phyloP scores from a whole-genome alignment of 2,329 filamentous ascomycete species.

The Exophiala sideris region DNA sequence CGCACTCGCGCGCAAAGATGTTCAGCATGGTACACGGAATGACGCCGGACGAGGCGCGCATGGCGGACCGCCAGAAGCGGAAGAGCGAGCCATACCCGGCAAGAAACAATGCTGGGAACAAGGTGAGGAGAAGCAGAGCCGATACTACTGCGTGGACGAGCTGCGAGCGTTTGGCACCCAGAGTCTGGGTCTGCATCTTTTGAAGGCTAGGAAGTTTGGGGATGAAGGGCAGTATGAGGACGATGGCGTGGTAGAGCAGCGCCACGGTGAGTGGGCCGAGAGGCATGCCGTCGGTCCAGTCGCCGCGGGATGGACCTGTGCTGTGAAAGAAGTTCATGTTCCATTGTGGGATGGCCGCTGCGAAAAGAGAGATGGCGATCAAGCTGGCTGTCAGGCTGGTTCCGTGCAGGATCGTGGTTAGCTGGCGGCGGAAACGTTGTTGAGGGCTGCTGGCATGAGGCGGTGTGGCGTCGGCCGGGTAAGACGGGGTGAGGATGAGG shows the following conservation, averaged over 20 bases:
- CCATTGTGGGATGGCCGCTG: constrained; percentile 31
- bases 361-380: constrained; percentile 31
- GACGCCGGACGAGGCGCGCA: constrained; percentile 20
- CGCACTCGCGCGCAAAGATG: constrained; percentile 30
- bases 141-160: constrained; percentile 19
- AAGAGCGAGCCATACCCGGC: constrained; percentile 32
- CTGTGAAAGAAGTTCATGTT: constrained; percentile 31
- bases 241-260: constrained; percentile 16
- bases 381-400: constrained; percentile 27
- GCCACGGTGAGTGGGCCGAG: constrained; percentile 29
- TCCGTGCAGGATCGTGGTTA: constrained; percentile 27
- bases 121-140: constrained; percentile 21
- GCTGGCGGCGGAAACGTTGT: constrained; percentile 9
- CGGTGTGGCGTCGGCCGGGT: constrained; percentile 15
- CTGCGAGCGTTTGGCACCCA: background rate
- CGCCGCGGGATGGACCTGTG: constrained; percentile 27
- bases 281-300: constrained; percentile 34
- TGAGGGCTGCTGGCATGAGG: constrained; percentile 2
- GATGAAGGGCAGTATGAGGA: constrained; percentile 11
- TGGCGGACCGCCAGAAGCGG: constrained; percentile 30
- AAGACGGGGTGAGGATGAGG: constrained; percentile 19
- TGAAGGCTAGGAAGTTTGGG: constrained; percentile 1
- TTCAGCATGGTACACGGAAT: constrained; percentile 30
- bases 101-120: constrained; percentile 30
- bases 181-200: background rate